Evolutionary conservation across 2,329 filamentous ascomycete genomes (phyloP).

Genomic region (Blastomyces parvus): DNA sequence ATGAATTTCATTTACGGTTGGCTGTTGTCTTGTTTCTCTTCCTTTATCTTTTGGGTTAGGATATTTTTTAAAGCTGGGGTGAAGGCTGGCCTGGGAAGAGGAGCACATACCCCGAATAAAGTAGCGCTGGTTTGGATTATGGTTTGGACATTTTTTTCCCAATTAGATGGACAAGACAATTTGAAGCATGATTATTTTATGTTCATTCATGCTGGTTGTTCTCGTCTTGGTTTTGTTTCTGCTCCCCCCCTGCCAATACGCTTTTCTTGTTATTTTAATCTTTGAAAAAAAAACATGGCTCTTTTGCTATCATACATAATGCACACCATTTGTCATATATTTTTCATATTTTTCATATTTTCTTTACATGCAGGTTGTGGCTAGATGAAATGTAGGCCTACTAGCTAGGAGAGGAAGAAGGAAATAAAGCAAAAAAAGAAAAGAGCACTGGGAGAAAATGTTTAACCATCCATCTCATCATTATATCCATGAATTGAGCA

Average conservation of each 20-base stretch:
- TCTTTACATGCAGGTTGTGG: background rate
- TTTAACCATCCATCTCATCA: background rate
- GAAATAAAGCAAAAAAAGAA: no score
- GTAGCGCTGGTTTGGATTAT: background rate
- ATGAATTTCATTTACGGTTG: constrained; percentile 1
- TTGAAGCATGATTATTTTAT: background rate
- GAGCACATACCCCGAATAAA: no score
- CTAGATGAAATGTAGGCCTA: background rate
- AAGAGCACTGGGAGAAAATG: background rate
- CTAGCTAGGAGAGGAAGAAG: background rate
- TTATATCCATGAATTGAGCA: background rate
- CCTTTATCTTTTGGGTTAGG: background rate
- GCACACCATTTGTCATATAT: no score
- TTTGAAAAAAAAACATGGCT: no score
- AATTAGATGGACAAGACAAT: background rate
- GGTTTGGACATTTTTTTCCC: no score
- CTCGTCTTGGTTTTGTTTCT: background rate
- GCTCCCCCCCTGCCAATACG: no score
- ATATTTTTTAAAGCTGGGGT: background rate
- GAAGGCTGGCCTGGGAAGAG: background rate
- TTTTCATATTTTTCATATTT: background rate
- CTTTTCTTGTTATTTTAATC: background rate
- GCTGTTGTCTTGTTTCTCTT: background rate
- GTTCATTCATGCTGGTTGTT: background rate
- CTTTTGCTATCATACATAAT: no score